Percentiles rank a stretch among this genome's conserved stretches.
Conservation (phyloP, 2,329 filamentous ascomycete species). For the Venturia aucupariae region DNA sequence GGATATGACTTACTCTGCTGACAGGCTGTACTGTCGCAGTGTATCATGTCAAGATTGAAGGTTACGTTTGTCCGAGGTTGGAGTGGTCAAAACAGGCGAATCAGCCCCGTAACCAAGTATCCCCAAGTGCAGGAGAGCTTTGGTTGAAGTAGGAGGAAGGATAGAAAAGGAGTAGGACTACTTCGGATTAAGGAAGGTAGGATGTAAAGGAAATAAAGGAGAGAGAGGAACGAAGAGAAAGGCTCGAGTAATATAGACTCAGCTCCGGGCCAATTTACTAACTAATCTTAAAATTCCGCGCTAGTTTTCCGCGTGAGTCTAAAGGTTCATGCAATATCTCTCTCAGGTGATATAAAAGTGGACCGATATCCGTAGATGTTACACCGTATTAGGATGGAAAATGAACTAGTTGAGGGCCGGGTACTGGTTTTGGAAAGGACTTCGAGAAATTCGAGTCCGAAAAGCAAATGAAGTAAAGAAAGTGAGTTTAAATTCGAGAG, state of each 20-base stretch:
- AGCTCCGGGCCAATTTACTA: background rate
- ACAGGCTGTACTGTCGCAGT: no score
- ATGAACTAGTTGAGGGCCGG: background rate
- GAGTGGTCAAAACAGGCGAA: no score
- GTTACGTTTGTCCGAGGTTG: no score
- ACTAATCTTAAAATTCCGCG: background rate
- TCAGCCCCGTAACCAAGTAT: no score
- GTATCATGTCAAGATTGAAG: no score
- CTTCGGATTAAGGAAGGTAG: no score
- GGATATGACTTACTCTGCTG: no score
- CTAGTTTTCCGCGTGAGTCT: background rate
- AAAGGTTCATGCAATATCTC: background rate
- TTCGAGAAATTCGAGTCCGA: background rate
- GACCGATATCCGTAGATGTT: background rate
- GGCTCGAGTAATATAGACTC: background rate
- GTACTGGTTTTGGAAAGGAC: background rate
- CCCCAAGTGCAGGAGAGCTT: no score
- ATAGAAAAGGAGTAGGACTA: no score
- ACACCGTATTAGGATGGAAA: background rate
- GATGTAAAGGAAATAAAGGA: no score
- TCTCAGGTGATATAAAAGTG: background rate
- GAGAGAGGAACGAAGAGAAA: background rate
- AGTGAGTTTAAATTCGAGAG: background rate
- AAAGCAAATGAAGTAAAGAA: background rate
- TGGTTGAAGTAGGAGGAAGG: no score